Percentiles rank a stretch among this genome's conserved stretches.
Evolutionary conservation across 495 filamentous ascomycete species (phyloP).

Genomic region (Podospora conica): DNA sequence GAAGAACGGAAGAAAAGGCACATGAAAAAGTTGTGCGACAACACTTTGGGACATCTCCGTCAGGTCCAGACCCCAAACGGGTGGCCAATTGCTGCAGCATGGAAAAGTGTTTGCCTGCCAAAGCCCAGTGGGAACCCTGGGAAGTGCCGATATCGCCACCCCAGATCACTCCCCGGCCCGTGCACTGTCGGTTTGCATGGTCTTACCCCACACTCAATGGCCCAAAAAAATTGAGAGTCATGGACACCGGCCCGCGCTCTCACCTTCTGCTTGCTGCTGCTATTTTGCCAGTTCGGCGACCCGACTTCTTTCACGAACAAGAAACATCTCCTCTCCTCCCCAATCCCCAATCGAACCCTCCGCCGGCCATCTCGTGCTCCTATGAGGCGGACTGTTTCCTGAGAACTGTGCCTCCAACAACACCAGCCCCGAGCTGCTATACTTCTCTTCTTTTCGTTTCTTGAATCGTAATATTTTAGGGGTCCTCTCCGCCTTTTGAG

Average conservation of each 20-base stretch:
- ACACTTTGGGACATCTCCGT: background rate
- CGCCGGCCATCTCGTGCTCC: constrained; percentile 16
- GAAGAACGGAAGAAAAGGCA: background rate
- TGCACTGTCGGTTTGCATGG: background rate
- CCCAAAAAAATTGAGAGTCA: constrained; percentile 15
- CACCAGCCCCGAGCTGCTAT: constrained; percentile 15
- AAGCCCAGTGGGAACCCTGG: background rate
- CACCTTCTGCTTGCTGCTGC: constrained; percentile 6
- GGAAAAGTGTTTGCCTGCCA: background rate
- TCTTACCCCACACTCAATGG: background rate
- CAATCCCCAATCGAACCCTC: constrained; percentile 7
- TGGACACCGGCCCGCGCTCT: constrained; percentile 18
- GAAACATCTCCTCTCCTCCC: constrained; percentile 6
- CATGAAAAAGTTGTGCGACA: background rate
- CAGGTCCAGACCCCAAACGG: background rate
- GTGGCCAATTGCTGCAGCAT: constrained; percentile 6
- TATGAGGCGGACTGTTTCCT: constrained; percentile 12
- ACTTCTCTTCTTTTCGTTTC: constrained; percentile 14
- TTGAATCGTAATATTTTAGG: constrained; percentile 7
- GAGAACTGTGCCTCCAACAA: constrained; percentile 6
- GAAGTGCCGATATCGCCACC: constrained; percentile 9
- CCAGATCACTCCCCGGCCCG: background rate
- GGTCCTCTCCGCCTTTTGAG: constrained; percentile 13
- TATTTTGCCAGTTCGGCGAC: constrained; percentile 13
- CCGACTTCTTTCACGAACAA: constrained; percentile 17